Evolutionary conservation across 805 yeast genomes (phyloP).

Genomic region (Barnettozyma californica): DNA sequence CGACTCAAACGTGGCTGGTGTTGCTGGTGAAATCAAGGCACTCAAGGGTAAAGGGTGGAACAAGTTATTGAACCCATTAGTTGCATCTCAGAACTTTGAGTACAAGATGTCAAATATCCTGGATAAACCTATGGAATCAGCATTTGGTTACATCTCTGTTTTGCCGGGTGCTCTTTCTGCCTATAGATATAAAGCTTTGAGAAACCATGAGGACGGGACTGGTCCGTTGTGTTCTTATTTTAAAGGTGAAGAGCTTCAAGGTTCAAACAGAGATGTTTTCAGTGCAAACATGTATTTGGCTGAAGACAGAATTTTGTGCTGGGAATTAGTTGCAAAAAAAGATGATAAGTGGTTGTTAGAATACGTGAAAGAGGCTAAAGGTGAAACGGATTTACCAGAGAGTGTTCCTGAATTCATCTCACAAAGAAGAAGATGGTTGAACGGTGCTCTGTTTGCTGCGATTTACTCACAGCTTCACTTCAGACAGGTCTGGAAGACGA

Average conservation of each 20-base stretch:
- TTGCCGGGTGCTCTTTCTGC: slow-evolving; percentile 96
- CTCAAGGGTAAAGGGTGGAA: slow-evolving; percentile 88
- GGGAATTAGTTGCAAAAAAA: slow-evolving; percentile 89
- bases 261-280: slow-evolving; percentile 69
- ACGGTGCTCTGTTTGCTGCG: slow-evolving; percentile 97
- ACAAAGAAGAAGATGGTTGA: slow-evolving; percentile 97
- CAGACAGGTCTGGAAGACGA: slow-evolving; percentile 82
- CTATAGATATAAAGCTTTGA: slow-evolving; percentile 81
- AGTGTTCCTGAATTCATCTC: slow-evolving; percentile 88
- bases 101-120: slow-evolving; percentile 95
- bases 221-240: slow-evolving; percentile 89
- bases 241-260: slow-evolving; percentile 69
- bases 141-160: slow-evolving; percentile 89
- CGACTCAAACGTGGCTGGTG: slow-evolving; percentile 97
- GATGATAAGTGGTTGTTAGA: slow-evolving; percentile 84
- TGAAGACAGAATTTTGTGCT: slow-evolving; percentile 92
- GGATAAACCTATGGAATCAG: slow-evolving; percentile 90
- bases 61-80: slow-evolving; percentile 81
- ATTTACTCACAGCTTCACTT: slow-evolving; percentile 82
- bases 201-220: slow-evolving; percentile 81
- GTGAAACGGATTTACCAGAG: slow-evolving; percentile 97
- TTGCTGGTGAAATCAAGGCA: slow-evolving; percentile 95
- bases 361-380: slow-evolving; percentile 88
- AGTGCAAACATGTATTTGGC: slow-evolving; percentile 97
- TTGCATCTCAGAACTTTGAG: slow-evolving; percentile 94